phyloP scores from a whole-genome alignment of 352 stramenopile species.

The Globisporangium camurandrum region DNA sequence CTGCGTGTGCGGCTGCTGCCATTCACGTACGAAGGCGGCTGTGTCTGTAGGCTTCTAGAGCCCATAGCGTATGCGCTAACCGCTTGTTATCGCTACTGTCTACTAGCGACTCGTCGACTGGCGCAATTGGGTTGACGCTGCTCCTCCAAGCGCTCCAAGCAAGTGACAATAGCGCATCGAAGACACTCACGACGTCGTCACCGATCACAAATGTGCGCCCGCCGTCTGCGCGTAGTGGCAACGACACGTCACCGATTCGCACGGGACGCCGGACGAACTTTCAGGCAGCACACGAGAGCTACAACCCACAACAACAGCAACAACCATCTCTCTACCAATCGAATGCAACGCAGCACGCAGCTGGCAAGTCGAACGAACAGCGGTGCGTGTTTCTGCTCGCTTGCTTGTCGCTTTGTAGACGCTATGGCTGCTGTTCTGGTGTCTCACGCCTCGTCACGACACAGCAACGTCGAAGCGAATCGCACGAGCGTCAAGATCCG shows the following conservation, averaged over 20 bases:
- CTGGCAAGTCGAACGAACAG: constrained; percentile 71
- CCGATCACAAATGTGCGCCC: constrained; percentile 18
- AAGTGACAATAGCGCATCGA: constrained; percentile 37
- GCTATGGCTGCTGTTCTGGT: neutral
- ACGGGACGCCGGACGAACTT: constrained; percentile 55
- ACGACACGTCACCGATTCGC: constrained; percentile 43
- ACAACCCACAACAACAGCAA: neutral
- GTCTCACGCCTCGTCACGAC: too few relatives aligned
- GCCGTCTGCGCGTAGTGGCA: constrained; percentile 10
- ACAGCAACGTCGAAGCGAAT: constrained; percentile 53
- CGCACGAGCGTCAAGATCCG: constrained; percentile 60
- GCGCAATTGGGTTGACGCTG: constrained; percentile 27
- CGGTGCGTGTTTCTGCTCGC: constrained; percentile 22
- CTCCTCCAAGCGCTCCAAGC: constrained; percentile 43
- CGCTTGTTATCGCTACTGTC: neutral
- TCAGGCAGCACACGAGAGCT: constrained; percentile 15
- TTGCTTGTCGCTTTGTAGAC: constrained; percentile 1
- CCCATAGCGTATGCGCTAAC: too few relatives aligned
- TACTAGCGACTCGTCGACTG: constrained; percentile 40
- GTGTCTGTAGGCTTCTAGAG: neutral
- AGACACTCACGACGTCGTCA: constrained; percentile 14
- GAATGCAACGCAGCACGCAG: constrained; percentile 19
- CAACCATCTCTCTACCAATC: neutral
- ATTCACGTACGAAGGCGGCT: constrained; percentile 34
- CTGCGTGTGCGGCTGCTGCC: constrained; percentile 50